Base-by-base conservation (phyloP, 805 yeast genomes). In the Lachancea cidri region DNA sequence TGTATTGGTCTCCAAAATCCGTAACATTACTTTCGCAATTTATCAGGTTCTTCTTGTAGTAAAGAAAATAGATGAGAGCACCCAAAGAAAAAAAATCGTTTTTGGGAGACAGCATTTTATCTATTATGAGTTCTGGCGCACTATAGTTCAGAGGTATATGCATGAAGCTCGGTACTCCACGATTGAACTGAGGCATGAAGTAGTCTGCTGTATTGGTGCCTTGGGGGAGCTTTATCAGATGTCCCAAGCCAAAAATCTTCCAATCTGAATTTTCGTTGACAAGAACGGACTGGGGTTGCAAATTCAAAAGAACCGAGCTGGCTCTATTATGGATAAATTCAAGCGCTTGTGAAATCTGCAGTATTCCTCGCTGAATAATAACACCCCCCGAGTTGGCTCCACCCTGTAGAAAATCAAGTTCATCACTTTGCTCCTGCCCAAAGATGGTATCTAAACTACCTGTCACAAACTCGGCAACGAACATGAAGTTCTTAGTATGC, bases 81-180 rank as follows among this genome's bases (percentile, higher is more conserved):
- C 95, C 98, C 8, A 93, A 55, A 0, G 96, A 78, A 71, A 89
- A 93, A 29, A 86, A 74, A 58, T 93, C 99, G 54, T 84, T 81
- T 15, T 78, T 77, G 25, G 76, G 76, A 25, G 76, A 78, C 3
- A 86, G 66, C 17, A 73, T 71, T 41, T 74, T 74, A 45, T 86
- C 87, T 5, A 82, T 52, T 1, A 89, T 68, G 25, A 91, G 66
- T 55, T 88, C 95, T 0, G 98, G 98, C 0, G 96, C 93, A 1
- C 85, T 66, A 58, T 73, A 93, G 56, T 83, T 80, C 49, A 84
- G 70, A 47, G 83, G 80, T 15, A 85, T 62, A 48, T 81, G 83
- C 47, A 86, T 70, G 57, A 83, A 86, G 0, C 62, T 45, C 2
- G 97, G 96, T 39, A 86, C 72, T 36, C 93, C 67, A 4, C 88